Percentiles rank a stretch among this genome's conserved stretches.
Conservation (phyloP, 2,329 filamentous ascomycete genomes). For the Ploettnerulaceae sp. region DNA sequence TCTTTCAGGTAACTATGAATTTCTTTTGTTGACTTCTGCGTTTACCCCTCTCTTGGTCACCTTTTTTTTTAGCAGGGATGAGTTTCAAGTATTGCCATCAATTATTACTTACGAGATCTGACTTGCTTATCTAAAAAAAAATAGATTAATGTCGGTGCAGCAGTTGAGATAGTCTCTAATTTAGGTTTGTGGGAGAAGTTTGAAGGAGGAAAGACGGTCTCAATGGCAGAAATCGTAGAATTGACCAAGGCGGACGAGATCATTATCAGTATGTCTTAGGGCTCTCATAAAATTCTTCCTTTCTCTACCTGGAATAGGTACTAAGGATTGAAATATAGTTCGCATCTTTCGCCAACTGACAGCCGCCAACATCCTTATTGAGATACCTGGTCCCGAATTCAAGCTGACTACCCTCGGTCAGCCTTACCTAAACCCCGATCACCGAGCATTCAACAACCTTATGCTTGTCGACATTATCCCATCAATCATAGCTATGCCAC, state of each 20-base stretch:
- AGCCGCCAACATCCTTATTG: slow-evolving; percentile 17
- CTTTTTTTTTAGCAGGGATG: background rate
- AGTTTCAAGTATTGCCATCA: too few relatives aligned
- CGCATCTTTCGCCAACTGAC: slow-evolving; percentile 23
- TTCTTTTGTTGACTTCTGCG: background rate
- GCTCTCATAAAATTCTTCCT: slow-evolving; percentile 1
- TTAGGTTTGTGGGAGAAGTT: slow-evolving; percentile 22
- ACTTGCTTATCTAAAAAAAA: background rate
- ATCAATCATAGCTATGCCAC: slow-evolving; percentile 24
- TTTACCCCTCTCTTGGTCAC: background rate
- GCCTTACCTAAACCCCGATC: slow-evolving; percentile 20
- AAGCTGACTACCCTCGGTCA: slow-evolving; percentile 18
- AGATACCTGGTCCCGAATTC: slow-evolving; percentile 15
- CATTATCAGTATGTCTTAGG: slow-evolving; percentile 20
- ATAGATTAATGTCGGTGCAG: slow-evolving; percentile 24
- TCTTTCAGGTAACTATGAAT: slow-evolving; percentile 18
- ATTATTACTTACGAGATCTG: too few relatives aligned
- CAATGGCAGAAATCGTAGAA: slow-evolving; percentile 19
- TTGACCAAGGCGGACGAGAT: slow-evolving; percentile 22
- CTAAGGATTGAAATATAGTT: slow-evolving; percentile 6
- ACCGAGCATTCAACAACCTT: slow-evolving; percentile 24
- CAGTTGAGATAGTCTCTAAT: slow-evolving; percentile 22
- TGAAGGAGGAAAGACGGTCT: slow-evolving; percentile 21
- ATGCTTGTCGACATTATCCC: slow-evolving; percentile 23
- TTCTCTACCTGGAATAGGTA: background rate